Evolutionary conservation across 2,329 filamentous ascomycete species (phyloP).

Genomic region (Colletotrichum coccodes): DNA sequence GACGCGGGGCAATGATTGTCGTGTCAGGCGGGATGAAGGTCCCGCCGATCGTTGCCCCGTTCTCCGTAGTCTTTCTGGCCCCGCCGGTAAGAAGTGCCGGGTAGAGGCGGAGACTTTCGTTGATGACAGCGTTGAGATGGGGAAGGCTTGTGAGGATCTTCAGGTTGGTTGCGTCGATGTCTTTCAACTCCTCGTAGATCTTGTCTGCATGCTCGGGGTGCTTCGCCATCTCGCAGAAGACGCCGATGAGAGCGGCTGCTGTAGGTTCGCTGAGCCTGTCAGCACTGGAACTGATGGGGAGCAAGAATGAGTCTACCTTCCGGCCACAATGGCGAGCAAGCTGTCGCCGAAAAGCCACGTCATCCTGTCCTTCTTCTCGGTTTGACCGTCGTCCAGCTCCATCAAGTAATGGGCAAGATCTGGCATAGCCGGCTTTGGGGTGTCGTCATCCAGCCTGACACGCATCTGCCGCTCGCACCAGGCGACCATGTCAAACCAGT

Average conservation of each 20-base stretch:
- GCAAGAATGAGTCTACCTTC: slow-evolving; percentile 28
- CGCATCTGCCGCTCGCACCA: slow-evolving; percentile 37
- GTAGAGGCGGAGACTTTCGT: slow-evolving; percentile 31
- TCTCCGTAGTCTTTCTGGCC: slow-evolving; percentile 30
- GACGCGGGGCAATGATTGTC: slow-evolving; percentile 34
- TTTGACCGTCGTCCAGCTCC: slow-evolving; percentile 25
- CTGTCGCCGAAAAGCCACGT: slow-evolving; percentile 33
- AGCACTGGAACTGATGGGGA: neutral
- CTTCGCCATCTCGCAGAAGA: slow-evolving; percentile 35
- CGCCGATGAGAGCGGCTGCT: slow-evolving; percentile 30
- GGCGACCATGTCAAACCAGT: slow-evolving; percentile 37
- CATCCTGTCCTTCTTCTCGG: slow-evolving; percentile 15
- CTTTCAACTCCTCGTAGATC: slow-evolving; percentile 25
- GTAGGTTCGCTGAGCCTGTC: slow-evolving; percentile 32
- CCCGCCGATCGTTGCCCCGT: slow-evolving; percentile 27
- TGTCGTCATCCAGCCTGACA: slow-evolving; percentile 18
- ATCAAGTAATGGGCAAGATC: slow-evolving; percentile 29
- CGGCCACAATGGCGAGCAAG: slow-evolving; percentile 36
- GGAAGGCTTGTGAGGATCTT: slow-evolving; percentile 34
- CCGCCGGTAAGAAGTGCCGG: slow-evolving; percentile 29
- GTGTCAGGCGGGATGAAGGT: slow-evolving; percentile 30
- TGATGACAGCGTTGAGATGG: slow-evolving; percentile 37
- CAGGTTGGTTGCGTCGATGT: slow-evolving; percentile 34
- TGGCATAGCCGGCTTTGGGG: slow-evolving; percentile 21
- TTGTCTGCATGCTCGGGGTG: slow-evolving; percentile 31